phyloP scores from a whole-genome alignment of 495 filamentous ascomycete species.

The Darksidea phi region DNA sequence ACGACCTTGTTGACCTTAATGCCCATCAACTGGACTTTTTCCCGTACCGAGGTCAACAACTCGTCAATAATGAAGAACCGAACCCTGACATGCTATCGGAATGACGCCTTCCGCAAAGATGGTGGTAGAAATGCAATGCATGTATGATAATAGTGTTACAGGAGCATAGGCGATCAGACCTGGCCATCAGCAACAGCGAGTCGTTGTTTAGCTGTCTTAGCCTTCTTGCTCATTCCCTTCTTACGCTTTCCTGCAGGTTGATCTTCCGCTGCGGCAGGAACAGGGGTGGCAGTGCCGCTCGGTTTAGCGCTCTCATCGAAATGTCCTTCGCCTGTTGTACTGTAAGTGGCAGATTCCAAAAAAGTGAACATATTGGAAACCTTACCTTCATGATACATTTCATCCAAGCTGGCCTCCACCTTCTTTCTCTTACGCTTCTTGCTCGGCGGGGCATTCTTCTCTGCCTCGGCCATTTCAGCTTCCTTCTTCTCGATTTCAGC shows the following conservation, averaged over 20 bases:
- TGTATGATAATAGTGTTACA: no score
- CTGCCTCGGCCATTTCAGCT: constrained; percentile 67
- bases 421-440: constrained; percentile 62
- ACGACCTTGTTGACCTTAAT: no score
- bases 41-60: no score
- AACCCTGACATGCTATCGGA: no score
- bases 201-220: constrained; percentile 86
- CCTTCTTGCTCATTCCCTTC: constrained; percentile 68
- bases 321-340: constrained; percentile 74
- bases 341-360: constrained; percentile 20
- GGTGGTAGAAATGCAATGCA: no score
- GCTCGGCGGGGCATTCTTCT: constrained; percentile 52
- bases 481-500: constrained; percentile 87
- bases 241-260: constrained; percentile 55
- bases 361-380: constrained; percentile 24
- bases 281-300: constrained; percentile 79
- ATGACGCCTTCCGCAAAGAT: no score
- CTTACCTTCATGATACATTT: constrained; percentile 98
- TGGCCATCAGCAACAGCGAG: constrained; percentile 81
- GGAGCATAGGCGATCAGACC: constrained; percentile 3
- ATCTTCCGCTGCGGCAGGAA: constrained; percentile 44
- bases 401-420: constrained; percentile 75
- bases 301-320: constrained; percentile 80
- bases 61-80: no score
- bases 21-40: no score